Evolutionary conservation across 2,329 filamentous ascomycete species (phyloP), one percentile per base, ranked within the genome.

Genomic region (Fusarium foetens): DNA sequence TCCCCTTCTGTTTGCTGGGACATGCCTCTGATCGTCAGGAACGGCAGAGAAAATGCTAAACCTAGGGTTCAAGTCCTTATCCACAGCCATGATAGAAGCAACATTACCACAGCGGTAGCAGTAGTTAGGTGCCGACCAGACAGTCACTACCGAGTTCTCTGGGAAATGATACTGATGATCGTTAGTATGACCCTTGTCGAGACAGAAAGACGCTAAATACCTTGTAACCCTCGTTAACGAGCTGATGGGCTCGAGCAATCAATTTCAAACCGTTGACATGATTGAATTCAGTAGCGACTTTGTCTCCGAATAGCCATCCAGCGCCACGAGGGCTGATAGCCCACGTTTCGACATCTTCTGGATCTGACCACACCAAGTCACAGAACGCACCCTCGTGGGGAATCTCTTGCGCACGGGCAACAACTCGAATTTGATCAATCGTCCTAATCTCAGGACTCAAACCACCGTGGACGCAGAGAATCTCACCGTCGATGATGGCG

Each of bases 341-440:
- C 88, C 98, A 99, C 72, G 98, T 97, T 78, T 98, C 95, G 54
- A 97, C 91, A 75, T 99, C 96, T 79, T 99, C 96, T 2, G 96
- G 96, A 80, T 99, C 96, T 60, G 94, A 97, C 96, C 96, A 99
- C 11, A 99, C 96, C 42, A 99, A 85, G 80, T 99, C 96, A 55
- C 96, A 97, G 90, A 99, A 99, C 5, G 96, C 96, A 10, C 96
- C 96, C 84, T 99, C 96, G 79, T 99, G 96, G 11, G 96, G 96
- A 76, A 99, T 99, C 81, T 99, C 96, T 77, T 97, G 93, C 76
- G 97, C 98, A 51, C 96, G 92, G 75, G 98, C 96, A 71, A 99
- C 97, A 74, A 99, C 97, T 78, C 97, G 96, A 82, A 99, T 98
- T 85, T 99, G 96, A 81, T 99, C 96, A 79, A 99, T 98, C 25